Evolutionary conservation across 805 yeast genomes (phyloP), one percentile per base, ranked within the genome.

Genomic region (Maudiozyma serrabonitensis): DNA sequence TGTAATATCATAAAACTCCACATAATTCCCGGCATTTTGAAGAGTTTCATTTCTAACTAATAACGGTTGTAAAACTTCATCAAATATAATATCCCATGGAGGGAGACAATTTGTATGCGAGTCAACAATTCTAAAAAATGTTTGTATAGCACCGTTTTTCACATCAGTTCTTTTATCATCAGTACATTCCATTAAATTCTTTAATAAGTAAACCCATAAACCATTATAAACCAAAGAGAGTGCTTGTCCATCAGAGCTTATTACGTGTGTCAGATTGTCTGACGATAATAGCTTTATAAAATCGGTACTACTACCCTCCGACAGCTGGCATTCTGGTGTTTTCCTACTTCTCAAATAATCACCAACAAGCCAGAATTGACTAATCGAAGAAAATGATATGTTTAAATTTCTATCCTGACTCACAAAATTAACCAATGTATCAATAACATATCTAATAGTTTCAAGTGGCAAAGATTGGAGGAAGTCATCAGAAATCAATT

Each of bases 341-440:
- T 51, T 50, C 28, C 49, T 50, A 16, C 44, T 68, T 47, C 80
- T 73, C 41, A 82, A 66, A 50, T 81, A 80, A 58, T 93, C 98
- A 56, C 96, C 86, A 3, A 93, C 79, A 15, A 85, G 65, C 98
- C 98, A 91, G 60, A 89, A 90, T 56, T 89, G 85, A 56, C 96
- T 87, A 8, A 89, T 85, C 0, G 96, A 82, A 45, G 95, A 87
- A 62, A 91, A 89, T 0, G 97, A 87, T 19, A 88, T 86, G 63
- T 91, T 91, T 55, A 91, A 65, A 55, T 91, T 96, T 53, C 71
- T 72, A 1, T 65, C 68, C 59, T 93, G 98, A 1, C 74, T 67
- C 34, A 87, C 82, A 65, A 87, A 91, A 53, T 80, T 76, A 57
- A 75, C 77, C 37, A 91, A 69, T 1, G 90, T 80, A 54, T 87